Evolutionary conservation across 495 filamentous ascomycete genomes (phyloP).

Genomic region (Choiromyces venosus): DNA sequence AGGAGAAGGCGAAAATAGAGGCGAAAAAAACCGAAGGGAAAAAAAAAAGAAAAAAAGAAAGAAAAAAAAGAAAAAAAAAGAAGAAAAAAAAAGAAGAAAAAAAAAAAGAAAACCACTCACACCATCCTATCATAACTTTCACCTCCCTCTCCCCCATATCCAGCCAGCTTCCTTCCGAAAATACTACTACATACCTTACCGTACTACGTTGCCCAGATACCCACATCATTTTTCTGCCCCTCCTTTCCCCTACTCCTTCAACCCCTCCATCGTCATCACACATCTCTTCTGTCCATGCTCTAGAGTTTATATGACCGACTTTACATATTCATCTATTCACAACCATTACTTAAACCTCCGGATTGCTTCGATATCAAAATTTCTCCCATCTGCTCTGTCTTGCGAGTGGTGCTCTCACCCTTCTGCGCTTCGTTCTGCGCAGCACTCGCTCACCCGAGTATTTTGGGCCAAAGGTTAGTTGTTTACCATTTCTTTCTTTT

Average conservation of each 20-base stretch:
- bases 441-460: conserved; percentile 38
- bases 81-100: background rate
- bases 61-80: background rate
- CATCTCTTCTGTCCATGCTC: conserved; percentile 21
- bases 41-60: background rate
- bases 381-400: conserved; percentile 20
- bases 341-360: conserved; percentile 16
- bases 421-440: conserved; percentile 38
- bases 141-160: background rate
- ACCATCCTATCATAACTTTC: background rate
- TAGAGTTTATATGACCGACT: conserved; percentile 36
- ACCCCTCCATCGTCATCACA: conserved; percentile 12
- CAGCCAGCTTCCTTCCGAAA: background rate
- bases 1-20: background rate
- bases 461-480: conserved; percentile 33
- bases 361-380: conserved; percentile 20
- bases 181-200: background rate
- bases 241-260: conserved; percentile 12
- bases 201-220: background rate
- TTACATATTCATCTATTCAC: conserved; percentile 15
- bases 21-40: background rate
- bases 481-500: conserved; percentile 26
- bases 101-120: background rate
- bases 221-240: conserved; percentile 11
- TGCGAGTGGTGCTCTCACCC: conserved; percentile 39